Percentiles rank a stretch among this genome's conserved stretches.
Evolutionary conservation across 2,329 filamentous ascomycete species (phyloP).

Genomic region (Alternaria triticimaculans): DNA sequence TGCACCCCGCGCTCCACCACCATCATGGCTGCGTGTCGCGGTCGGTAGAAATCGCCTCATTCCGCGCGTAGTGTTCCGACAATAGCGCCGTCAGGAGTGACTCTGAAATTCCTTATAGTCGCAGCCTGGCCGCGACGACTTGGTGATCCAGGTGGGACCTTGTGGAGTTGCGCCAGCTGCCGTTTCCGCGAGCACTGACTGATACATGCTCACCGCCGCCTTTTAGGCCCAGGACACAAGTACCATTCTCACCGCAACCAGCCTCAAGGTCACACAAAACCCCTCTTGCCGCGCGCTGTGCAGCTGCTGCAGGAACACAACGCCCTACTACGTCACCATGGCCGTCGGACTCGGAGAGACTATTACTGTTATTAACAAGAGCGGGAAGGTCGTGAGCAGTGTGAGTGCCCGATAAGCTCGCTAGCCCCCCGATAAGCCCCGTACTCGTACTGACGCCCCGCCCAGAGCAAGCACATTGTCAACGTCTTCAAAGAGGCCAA

Average conservation of each 20-base stretch:
- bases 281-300: slow-evolving; percentile 26
- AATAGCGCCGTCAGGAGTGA: slow-evolving; percentile 1
- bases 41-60: slow-evolving; percentile 34
- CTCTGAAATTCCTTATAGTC: slow-evolving; percentile 13
- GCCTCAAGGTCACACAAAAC: slow-evolving; percentile 26
- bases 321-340: slow-evolving; percentile 32
- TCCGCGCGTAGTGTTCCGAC: slow-evolving; percentile 20
- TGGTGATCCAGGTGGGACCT: slow-evolving; percentile 26
- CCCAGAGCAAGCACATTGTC: slow-evolving; percentile 85
- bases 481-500: slow-evolving; percentile 92
- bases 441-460: slow-evolving; percentile 24
- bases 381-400: slow-evolving; percentile 88
- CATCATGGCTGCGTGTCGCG: slow-evolving; percentile 24
- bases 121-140: slow-evolving; percentile 9
- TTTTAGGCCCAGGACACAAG: slow-evolving; percentile 24
- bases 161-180: slow-evolving; percentile 30
- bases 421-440: slow-evolving; percentile 16
- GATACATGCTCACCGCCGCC: slow-evolving; percentile 43
- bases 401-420: slow-evolving; percentile 59
- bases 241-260: slow-evolving; percentile 23
- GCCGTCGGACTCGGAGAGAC: slow-evolving; percentile 69
- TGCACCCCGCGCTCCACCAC: slow-evolving; percentile 24
- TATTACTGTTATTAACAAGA: slow-evolving; percentile 88
- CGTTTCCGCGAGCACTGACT: slow-evolving; percentile 36
- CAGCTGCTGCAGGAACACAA: slow-evolving; percentile 28